Conservation (phyloP, 345 rosid species). For the Cardamine resedifolia region DNA sequence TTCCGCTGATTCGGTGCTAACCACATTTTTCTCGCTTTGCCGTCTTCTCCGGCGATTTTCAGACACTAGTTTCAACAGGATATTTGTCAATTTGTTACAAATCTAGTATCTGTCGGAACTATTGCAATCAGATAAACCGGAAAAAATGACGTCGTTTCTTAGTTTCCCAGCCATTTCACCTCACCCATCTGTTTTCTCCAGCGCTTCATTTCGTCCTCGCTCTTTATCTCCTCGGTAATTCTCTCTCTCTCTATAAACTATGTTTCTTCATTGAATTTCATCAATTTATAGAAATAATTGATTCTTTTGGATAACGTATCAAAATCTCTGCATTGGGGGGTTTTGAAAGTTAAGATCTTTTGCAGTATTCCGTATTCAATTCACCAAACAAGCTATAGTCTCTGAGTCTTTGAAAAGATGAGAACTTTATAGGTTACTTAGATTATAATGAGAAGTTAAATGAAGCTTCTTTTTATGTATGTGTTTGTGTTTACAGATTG, state of each 20-base stretch:
- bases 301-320: not conserved
- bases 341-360: conserved; percentile 11
- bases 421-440: not conserved
- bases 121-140: not conserved
- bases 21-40: conserved; percentile 28
- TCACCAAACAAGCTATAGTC: not conserved
- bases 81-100: not conserved
- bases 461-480: not conserved
- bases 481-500: conserved; percentile 38
- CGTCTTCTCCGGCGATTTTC: conserved; percentile 22
- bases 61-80: conserved; percentile 27
- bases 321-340: not conserved
- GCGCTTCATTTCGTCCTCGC: conserved; percentile 40
- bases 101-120: not conserved
- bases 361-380: not conserved
- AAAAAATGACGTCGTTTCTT: conserved; percentile 36
- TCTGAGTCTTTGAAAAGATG: conserved; percentile 7
- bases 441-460: not conserved
- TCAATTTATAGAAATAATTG: not conserved
- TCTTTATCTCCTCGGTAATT: conserved; percentile 38
- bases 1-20: conserved; percentile 1
- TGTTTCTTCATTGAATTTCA: not conserved
- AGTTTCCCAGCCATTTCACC: conserved; percentile 31
- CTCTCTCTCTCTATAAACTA: not conserved
- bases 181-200: conserved; percentile 28